phyloP scores from a whole-genome alignment of 768 basidiomycete species.

The Chiua virens region DNA sequence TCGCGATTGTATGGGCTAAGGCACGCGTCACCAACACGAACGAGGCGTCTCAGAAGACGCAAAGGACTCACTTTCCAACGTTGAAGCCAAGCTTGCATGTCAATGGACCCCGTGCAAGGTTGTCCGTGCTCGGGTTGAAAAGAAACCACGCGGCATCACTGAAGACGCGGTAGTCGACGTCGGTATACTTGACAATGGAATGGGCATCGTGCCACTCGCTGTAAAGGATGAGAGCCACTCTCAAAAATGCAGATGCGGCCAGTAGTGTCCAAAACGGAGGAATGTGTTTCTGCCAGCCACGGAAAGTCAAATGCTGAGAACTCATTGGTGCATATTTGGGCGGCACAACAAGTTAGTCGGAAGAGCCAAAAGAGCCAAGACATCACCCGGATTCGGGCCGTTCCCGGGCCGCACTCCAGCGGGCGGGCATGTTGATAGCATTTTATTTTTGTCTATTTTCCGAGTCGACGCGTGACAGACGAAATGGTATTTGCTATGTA shows the following conservation, averaged over 20 bases:
- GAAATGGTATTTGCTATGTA: no score
- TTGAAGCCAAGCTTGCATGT: slow-evolving; percentile 36
- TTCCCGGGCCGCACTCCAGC: not conserved
- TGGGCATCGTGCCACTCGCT: slow-evolving; percentile 88
- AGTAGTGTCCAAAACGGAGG: slow-evolving; percentile 53
- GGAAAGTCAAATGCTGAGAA: not conserved
- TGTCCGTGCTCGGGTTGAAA: slow-evolving; percentile 45
- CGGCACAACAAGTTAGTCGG: no score
- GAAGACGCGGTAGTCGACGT: slow-evolving; percentile 96
- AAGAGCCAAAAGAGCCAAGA: no score
- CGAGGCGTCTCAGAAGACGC: not conserved
- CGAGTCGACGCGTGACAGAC: no score
- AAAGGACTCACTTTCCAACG: slow-evolving; percentile 74
- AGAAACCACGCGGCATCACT: slow-evolving; percentile 84
- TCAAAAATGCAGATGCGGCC: slow-evolving; percentile 53
- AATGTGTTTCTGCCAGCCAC: slow-evolving; percentile 8
- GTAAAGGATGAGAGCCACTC: slow-evolving; percentile 73
- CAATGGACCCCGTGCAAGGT: slow-evolving; percentile 63
- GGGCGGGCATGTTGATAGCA: no score
- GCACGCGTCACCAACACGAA: slow-evolving; percentile 5
- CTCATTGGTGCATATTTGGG: not conserved
- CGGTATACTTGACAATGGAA: slow-evolving; percentile 92
- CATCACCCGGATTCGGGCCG: no score
- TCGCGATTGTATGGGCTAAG: slow-evolving; percentile 84
- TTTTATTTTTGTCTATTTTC: no score